Base-by-base conservation (phyloP, 2,329 filamentous ascomycete genomes). In the Cercospora sp. region DNA sequence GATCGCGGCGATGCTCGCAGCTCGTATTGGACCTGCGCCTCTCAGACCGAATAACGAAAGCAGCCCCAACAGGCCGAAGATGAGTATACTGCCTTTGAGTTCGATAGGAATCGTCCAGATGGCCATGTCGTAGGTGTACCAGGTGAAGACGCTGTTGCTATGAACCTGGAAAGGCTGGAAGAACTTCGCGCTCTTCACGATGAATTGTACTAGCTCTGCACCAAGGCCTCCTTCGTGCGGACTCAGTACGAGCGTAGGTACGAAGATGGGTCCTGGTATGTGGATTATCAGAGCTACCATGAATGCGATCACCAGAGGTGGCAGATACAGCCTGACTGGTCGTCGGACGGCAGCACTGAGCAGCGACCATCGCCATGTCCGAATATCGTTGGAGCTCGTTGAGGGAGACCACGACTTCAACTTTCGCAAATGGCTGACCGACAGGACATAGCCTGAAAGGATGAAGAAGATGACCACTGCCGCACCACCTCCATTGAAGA, bases 401-500 rank as follows among this genome's bases (percentile, higher is more conserved):
- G 48, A 55, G 2, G 48, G 48, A 9, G 55, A 59, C 28, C 55
- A 59, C 10, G 51, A 28, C 23, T 60, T 30, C 18, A 73, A 23
- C 18, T 67, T 69, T 2, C 75, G 62, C 40, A 71, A 60, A 45
- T 66, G 65, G 60, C 31, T 64, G 23, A 73, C 69, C 20, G 63
- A 74, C 0, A 85, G 76, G 3, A 84, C 83, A 63, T 84, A 85
- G 55, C 83, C 83, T 3, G 82, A 84, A 8, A 85, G 79, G 58
- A 85, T 82, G 73, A 84, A 85, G 77, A 85, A 85, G 28, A 75
- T 79, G 16, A 81, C 77, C 13, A 86, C 85, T 9, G 88, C 36
- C 31, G 84, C 85, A 78, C 89, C 85, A 0, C 88, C 86, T 1
- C 88, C 88, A 0, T 83, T 82, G 73, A 51, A 83, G 42, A 82